Evolutionary conservation across 2,329 filamentous ascomycete species (phyloP).

Genomic region (Aspergillus quadrilineatus): DNA sequence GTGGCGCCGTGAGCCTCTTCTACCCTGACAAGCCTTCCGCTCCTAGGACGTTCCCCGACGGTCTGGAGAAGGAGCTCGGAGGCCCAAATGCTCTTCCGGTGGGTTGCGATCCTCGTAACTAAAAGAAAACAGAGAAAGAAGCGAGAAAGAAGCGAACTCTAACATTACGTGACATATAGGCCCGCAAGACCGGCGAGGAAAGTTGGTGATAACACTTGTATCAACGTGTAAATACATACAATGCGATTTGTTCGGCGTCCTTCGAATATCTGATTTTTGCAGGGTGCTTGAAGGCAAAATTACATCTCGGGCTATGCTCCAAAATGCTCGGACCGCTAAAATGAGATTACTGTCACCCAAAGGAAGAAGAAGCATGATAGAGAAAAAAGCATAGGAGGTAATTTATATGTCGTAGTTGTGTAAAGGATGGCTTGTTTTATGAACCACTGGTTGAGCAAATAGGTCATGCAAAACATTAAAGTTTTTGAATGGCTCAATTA

Average conservation of each 20-base stretch:
- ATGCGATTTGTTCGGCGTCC: constrained; percentile 35
- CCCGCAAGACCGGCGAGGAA: constrained; percentile 40
- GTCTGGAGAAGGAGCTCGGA: constrained; percentile 72
- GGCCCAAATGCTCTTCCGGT: constrained; percentile 67
- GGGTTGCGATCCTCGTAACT: constrained; percentile 38
- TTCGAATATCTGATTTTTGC: constrained; percentile 27
- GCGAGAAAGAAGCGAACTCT: constrained; percentile 8
- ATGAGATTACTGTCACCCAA: background rate
- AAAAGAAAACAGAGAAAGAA: too few relatives aligned
- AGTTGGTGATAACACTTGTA: constrained; percentile 34
- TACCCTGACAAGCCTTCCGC: constrained; percentile 72
- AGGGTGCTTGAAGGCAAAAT: background rate
- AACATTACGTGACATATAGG: constrained; percentile 27
- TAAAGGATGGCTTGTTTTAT: too few relatives aligned
- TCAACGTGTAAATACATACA: constrained; percentile 43
- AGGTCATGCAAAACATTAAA: too few relatives aligned
- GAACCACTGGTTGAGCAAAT: too few relatives aligned
- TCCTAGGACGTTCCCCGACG: constrained; percentile 67
- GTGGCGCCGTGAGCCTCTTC: constrained; percentile 64
- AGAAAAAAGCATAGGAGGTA: too few relatives aligned
- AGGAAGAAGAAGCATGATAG: too few relatives aligned
- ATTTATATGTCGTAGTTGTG: too few relatives aligned
- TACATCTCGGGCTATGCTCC: background rate
- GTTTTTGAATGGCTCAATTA: background rate
- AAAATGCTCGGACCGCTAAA: background rate